Evolutionary conservation across 306 rosid species (phyloP).

Genomic region (Lathyrus oleraceus): DNA sequence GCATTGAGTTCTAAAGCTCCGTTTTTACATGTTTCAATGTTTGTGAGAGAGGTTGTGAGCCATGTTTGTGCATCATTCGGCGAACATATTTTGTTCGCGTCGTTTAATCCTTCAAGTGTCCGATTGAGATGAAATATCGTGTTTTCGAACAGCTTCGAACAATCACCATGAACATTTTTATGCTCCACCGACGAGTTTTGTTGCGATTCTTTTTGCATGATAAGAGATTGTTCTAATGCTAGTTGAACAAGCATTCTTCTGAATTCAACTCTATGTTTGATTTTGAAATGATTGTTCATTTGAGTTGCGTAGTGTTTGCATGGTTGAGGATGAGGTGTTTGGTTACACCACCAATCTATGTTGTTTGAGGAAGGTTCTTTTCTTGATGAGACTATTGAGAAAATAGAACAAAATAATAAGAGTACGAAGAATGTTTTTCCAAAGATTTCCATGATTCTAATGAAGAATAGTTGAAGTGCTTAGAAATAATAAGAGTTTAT

Average conservation of each 20-base stretch:
- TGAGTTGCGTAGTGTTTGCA: constrained; percentile 54
- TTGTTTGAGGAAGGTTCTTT: constrained; percentile 30
- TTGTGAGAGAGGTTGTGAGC: constrained; percentile 84
- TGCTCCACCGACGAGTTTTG: background rate
- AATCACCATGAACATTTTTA: constrained; percentile 38
- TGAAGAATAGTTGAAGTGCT: background rate
- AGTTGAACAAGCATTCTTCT: constrained; percentile 42
- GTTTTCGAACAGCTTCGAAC: constrained; percentile 58
- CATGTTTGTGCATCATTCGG: constrained; percentile 75
- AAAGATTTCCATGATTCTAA: constrained; percentile 26
- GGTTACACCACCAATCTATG: constrained; percentile 72
- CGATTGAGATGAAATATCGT: constrained; percentile 58
- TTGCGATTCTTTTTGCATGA: constrained; percentile 35
- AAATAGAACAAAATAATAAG: constrained; percentile 26
- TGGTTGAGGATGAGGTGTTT: constrained; percentile 67
- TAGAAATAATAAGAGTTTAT: background rate
- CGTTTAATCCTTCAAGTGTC: constrained; percentile 46
- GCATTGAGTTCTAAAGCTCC: constrained; percentile 58
- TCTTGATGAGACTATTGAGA: constrained; percentile 47
- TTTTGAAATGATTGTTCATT: constrained; percentile 20
- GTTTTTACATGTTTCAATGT: constrained; percentile 52
- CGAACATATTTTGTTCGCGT: constrained; percentile 26
- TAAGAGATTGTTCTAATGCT: constrained; percentile 50
- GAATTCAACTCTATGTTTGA: constrained; percentile 48
- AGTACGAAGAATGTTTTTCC: constrained; percentile 30